phyloP scores from a whole-genome alignment of 2,329 filamentous ascomycete genomes.

The Blastomyces parvus region DNA sequence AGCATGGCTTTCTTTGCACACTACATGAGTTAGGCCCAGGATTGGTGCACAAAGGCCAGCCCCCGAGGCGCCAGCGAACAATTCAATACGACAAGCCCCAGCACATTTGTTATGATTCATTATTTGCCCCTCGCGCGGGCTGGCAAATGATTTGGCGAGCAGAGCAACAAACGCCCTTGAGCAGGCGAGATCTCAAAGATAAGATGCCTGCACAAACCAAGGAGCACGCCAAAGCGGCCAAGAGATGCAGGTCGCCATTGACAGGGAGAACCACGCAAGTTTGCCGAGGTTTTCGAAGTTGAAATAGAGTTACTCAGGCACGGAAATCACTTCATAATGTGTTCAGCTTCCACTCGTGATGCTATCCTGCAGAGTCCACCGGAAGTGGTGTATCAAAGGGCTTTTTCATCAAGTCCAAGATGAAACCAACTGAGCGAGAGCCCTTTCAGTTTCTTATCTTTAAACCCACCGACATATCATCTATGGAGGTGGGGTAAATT shows the following conservation, averaged over 20 bases:
- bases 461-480: neutral
- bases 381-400: neutral
- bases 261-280: neutral
- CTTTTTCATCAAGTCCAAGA: neutral
- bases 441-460: neutral
- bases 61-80: neutral
- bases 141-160: neutral
- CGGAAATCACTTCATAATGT: neutral
- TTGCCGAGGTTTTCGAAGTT: neutral
- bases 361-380: neutral
- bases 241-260: neutral
- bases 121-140: neutral
- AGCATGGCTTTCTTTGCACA: neutral
- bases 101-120: neutral
- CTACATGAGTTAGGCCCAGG: neutral
- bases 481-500: neutral
- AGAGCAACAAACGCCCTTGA: neutral
- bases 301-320: neutral
- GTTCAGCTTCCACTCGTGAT: neutral
- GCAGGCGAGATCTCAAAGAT: neutral
- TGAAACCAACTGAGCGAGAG: neutral
- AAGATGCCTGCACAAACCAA: neutral
- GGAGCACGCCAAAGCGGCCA: neutral
- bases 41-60: neutral
- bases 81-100: neutral